Evolutionary conservation across 352 stramenopile species (phyloP).

Genomic region (Thalassiosira mediterranea): DNA sequence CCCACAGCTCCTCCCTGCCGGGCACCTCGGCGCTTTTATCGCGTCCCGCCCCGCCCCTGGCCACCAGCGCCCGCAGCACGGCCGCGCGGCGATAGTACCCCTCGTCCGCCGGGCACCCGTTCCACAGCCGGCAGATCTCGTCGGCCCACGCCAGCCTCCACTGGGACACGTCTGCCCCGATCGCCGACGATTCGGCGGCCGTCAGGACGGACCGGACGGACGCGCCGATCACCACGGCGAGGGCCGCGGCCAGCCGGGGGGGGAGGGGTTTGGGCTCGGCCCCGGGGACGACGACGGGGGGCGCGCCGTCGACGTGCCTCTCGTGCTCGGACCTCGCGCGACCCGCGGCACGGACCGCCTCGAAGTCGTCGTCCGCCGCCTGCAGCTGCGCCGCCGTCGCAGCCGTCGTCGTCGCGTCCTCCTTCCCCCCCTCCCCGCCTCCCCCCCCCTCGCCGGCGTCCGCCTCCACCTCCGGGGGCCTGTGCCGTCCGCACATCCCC

Average conservation of each 20-base stretch:
- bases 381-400: conserved; percentile 31
- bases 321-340: conserved; percentile 41
- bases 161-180: conserved; percentile 75
- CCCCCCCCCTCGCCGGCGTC: conserved; percentile 47
- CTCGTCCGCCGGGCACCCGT: conserved; percentile 57
- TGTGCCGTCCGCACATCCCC: conserved; percentile 93
- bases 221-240: conserved; percentile 73
- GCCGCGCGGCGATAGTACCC: conserved; percentile 61
- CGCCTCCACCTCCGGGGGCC: conserved; percentile 46
- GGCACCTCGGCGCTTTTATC: neutral
- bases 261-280: conserved; percentile 40
- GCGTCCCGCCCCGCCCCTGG: neutral
- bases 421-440: conserved; percentile 49
- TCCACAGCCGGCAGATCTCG: conserved; percentile 71
- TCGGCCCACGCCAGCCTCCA: conserved; percentile 78
- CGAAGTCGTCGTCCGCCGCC: conserved; percentile 65
- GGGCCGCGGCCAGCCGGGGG: conserved; percentile 67
- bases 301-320: conserved; percentile 20
- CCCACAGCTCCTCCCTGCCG: conserved; percentile 17
- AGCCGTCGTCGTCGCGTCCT: conserved; percentile 5
- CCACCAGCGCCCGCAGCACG: conserved; percentile 11
- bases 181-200: conserved; percentile 62
- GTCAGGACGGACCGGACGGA: conserved; percentile 65
- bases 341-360: conserved; percentile 63
- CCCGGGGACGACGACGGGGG: neutral